Conservation (phyloP, 169 alveolate species). For the Plasmodium adleri region DNA sequence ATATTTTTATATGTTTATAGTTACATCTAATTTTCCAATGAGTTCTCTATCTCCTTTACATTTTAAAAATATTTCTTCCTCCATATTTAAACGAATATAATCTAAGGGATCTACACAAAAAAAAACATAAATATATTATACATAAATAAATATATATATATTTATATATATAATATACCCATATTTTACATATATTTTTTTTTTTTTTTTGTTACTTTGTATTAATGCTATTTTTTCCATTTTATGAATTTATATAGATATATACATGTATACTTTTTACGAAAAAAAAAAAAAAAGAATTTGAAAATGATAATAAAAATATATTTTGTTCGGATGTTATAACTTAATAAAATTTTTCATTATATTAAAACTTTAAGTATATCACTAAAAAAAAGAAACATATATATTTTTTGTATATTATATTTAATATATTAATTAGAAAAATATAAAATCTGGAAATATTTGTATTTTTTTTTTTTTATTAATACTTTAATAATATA, state of each 20-base stretch:
- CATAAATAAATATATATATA: background rate
- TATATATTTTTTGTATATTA: too few species aligned
- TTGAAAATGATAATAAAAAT: background rate
- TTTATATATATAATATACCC: background rate
- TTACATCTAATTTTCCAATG: constrained; percentile 91
- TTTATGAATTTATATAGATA: background rate
- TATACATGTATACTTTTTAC: background rate
- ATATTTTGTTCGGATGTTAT: background rate
- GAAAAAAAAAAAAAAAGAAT: background rate
- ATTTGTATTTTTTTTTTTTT: too few species aligned
- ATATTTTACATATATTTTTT: background rate
- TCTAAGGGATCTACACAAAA: constrained; percentile 91
- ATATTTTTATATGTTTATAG: background rate
- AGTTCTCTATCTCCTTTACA: constrained; percentile 93
- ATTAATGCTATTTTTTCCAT: constrained; percentile 59
- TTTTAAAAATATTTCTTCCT: constrained; percentile 90
- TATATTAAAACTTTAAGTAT: too few species aligned
- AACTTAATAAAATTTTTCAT: background rate
- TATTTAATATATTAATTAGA: too few species aligned
- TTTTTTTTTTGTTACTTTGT: constrained; percentile 26
- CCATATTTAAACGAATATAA: constrained; percentile 90
- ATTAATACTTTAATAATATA: too few species aligned
- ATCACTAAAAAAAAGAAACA: too few species aligned
- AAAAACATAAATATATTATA: background rate
- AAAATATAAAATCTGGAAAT: too few species aligned